Evolutionary conservation across 179 eudicot species (phyloP).

Genomic region (Heliamphora pulchella): DNA sequence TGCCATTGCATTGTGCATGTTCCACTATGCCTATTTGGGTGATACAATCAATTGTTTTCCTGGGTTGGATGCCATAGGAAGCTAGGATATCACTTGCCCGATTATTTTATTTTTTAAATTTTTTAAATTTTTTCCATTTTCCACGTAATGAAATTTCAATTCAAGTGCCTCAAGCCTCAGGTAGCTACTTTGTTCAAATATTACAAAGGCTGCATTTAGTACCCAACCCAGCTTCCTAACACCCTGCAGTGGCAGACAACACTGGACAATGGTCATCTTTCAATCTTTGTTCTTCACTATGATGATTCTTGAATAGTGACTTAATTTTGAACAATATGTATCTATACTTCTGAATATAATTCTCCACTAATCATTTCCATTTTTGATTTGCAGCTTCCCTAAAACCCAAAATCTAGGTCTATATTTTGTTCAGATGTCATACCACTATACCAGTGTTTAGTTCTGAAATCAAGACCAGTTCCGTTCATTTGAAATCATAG

Average conservation of each 20-base stretch:
- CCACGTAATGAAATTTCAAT: neutral
- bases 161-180: neutral
- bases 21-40: neutral
- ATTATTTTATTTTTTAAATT: too few relatives aligned
- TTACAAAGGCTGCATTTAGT: neutral
- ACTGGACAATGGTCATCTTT: neutral
- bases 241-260: neutral
- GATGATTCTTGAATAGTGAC: neutral
- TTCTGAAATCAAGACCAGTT: neutral
- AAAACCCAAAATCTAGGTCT: neutral
- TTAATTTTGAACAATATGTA: neutral
- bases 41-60: too few relatives aligned
- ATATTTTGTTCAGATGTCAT: neutral
- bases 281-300: neutral
- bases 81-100: neutral
- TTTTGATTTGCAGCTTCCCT: neutral
- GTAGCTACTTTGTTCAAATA: too few relatives aligned
- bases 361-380: neutral
- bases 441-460: neutral
- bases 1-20: neutral
- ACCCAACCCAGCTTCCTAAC: neutral
- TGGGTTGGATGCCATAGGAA: too few relatives aligned
- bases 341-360: neutral
- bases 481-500: neutral
- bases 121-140: neutral